Evolutionary conservation across 495 filamentous ascomycete species (phyloP), one percentile per base, ranked within the genome.

Genomic region (Podospora tetraspora): DNA sequence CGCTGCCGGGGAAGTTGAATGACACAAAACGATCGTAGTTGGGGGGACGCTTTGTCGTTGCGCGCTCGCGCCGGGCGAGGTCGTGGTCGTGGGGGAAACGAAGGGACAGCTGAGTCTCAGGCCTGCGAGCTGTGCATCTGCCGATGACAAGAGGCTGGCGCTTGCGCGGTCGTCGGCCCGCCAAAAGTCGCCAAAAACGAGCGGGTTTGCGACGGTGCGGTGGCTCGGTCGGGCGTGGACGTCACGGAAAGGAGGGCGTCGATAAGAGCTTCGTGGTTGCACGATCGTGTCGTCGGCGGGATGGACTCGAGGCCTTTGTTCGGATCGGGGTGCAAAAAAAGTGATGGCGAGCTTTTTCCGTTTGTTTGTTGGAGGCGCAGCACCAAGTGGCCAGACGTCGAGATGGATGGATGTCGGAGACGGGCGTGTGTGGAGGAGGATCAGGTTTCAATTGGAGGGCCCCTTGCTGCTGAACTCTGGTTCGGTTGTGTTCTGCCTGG

Each of bases 391-490:
- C 43, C 43, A 52, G 43, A 52, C 16, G 43, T 52, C 43, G 43
- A 52, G 43, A 52, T 52, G 43, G 37, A n/a, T 43, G 37, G 43
- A 52, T 52, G 43, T 52, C 43, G 43, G 43, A 52, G 43, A 64
- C 25, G 62, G 30, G 9, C 37, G 10, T 43, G 10, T 43, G 62
- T 59, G 32, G 30, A 19, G 32, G 32, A 64, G 62, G 62, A 25
- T 66, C 64, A 66, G 60, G 67, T 70, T 70, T 70, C 69, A 70
- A 68, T 65, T 61, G 66, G 61, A 52, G 59, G 68, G 68, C 68
- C 37, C 37, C 62, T 64, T 61, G 62, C 62, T 69, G 57, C 25
- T 63, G 22, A 23, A 37, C 37, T 67, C 67, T 27, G 43, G 62
- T 30, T 52, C 37, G 37, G 62, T 68, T 61, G 57, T 65, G 52